Base-by-base conservation (phyloP, 108 stramenopile species). In the Asterionellopsis glacialis region DNA sequence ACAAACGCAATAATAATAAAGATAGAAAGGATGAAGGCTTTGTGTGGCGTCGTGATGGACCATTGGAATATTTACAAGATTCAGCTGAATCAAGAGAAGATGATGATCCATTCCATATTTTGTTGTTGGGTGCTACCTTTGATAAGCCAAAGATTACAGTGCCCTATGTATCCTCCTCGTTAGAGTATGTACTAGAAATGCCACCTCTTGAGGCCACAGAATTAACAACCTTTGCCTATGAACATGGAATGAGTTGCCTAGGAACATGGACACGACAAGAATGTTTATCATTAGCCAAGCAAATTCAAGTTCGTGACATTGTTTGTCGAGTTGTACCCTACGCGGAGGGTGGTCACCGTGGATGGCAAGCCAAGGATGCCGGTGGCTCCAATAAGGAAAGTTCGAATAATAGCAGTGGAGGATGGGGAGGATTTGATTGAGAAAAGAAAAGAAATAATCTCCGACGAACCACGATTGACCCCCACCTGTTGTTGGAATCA, bases 301-400 rank as follows among this genome's bases (percentile, higher is more conserved):
- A 84, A 27, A 51, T 92, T 41, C 87, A 87, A 61, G 48, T 79
- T 9, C 65, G 91, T 55, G 91, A 92, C 59, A 56, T 92, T 22
- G 79, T 87, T 4, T 72, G 70, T 54, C 69, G 91, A 48, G 82
- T 92, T 28, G 91, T 92, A 11, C 91, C 91, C 0, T 88, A 54
- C 42, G 73, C 69, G 26, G 81, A 85, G 41, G 91, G 87, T 15
- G 85, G 87, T 6, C 73, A 83, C 33, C 79, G 85, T 45, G 76
- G 73, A 51, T 92, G 91, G 91, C 91, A 92, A 68, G 85, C 87
- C 4, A 87, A 86, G 51, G 72, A 91, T 70, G 83, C 81, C 0
- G 47, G 47, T 48, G 47, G 19, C 2, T 2, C 47, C 2, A 48
- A 48, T 9, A 33, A 33, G 7, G 33, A 33, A 33, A 33, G 33